phyloP scores from a whole-genome alignment of 2,329 filamentous ascomycete species.

The Phialophora macrospora region DNA sequence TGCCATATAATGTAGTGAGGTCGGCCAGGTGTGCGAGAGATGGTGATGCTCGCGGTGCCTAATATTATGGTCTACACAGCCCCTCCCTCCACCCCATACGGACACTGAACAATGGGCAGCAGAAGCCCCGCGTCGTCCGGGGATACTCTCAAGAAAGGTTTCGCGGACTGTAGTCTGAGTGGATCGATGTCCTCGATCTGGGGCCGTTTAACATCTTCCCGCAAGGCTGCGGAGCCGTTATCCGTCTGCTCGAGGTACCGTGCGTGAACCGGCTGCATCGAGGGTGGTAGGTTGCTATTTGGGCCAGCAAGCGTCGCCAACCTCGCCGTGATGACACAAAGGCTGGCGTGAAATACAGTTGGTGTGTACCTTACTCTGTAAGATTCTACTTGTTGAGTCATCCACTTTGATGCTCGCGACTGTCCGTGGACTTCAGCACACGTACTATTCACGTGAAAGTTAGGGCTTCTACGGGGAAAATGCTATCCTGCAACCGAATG shows the following conservation, averaged over 20 bases:
- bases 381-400: neutral
- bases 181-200: neutral
- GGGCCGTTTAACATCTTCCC: neutral
- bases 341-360: neutral
- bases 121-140: neutral
- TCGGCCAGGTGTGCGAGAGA: no score
- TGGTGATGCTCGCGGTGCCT: no score
- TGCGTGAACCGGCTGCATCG: neutral
- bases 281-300: neutral
- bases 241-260: neutral
- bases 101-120: neutral
- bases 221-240: neutral
- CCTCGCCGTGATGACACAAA: neutral
- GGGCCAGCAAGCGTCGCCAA: neutral
- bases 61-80: neutral
- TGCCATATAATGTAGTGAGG: no score
- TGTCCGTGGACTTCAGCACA: neutral
- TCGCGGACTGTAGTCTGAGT: neutral
- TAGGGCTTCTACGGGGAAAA: neutral
- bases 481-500: neutral
- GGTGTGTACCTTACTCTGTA: neutral
- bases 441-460: neutral
- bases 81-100: neutral
- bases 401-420: neutral
- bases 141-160: neutral